Percentiles rank a stretch among this genome's conserved stretches.
Conservation (phyloP, 192 early-diverging fungal genomes). For the Coemansia sp. region DNA sequence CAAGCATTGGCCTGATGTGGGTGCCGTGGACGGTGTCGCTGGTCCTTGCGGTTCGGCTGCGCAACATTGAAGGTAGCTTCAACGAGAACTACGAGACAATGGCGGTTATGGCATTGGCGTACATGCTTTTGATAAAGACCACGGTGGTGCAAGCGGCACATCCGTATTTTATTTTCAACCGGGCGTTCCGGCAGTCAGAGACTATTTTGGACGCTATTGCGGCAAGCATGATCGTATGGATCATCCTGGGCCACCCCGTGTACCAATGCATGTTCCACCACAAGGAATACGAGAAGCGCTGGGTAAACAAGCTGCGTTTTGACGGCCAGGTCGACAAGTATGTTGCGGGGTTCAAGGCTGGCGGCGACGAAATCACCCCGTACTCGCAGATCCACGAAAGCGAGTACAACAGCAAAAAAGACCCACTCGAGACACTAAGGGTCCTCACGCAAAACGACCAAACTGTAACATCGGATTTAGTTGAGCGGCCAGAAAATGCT, state of each 20-base stretch:
- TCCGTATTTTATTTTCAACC: slow-evolving; percentile 2
- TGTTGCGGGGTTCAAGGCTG: background rate
- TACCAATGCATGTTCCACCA: slow-evolving; percentile 44
- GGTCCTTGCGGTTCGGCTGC: slow-evolving; percentile 8
- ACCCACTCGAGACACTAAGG: slow-evolving; percentile 7
- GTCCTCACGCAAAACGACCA: slow-evolving; percentile 4
- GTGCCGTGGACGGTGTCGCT: slow-evolving; percentile 11
- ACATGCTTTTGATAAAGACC: slow-evolving; percentile 22
- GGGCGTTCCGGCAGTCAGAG: slow-evolving; percentile 14
- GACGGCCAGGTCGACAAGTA: slow-evolving; percentile 20
- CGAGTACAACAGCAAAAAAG: background rate
- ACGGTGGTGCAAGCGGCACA: slow-evolving; percentile 18
- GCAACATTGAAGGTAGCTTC: slow-evolving; percentile 45
- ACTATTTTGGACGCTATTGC: slow-evolving; percentile 27
- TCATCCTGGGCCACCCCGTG: slow-evolving; percentile 34
- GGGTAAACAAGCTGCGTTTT: slow-evolving; percentile 37
- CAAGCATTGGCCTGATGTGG: slow-evolving; percentile 29
- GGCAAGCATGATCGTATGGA: slow-evolving; percentile 37
- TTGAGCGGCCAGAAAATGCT: background rate
- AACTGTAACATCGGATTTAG: background rate
- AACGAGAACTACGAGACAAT: slow-evolving; percentile 41
- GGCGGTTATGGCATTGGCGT: slow-evolving; percentile 22
- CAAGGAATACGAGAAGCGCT: slow-evolving; percentile 27
- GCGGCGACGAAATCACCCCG: slow-evolving; percentile 7
- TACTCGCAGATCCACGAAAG: slow-evolving; percentile 22